Conservation (phyloP, 371 early-diverging fungal genomes). For the Mortierella polycephala region DNA sequence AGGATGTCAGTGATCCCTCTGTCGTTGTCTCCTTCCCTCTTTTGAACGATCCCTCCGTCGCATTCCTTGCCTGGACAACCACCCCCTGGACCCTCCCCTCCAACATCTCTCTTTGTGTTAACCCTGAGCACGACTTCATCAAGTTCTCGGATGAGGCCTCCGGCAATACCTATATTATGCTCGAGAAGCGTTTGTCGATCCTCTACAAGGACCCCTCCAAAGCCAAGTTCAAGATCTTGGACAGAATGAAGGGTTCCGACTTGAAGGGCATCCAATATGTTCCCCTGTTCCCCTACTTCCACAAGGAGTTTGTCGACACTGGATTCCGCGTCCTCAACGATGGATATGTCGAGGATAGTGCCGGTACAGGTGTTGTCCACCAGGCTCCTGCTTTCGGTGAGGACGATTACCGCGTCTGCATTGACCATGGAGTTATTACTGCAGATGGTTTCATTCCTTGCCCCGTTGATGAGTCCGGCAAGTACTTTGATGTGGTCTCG, state of each 20-base stretch:
- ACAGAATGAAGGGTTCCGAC: slow-evolving; percentile 83
- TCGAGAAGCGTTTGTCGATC: slow-evolving; percentile 85
- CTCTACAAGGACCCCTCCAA: slow-evolving; percentile 97
- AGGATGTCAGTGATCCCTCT: slow-evolving; percentile 98
- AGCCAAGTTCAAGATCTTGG: slow-evolving; percentile 90
- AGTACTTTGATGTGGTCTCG: slow-evolving; percentile 86
- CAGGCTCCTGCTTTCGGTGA: slow-evolving; percentile 99
- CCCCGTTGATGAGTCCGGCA: slow-evolving; percentile 96
- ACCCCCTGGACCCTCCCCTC: slow-evolving; percentile 99
- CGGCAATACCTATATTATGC: slow-evolving; percentile 86
- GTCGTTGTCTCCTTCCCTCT: slow-evolving; percentile 98
- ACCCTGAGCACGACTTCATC: slow-evolving; percentile 95
- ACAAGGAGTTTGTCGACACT: slow-evolving; percentile 71
- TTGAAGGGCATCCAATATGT: slow-evolving; percentile 93
- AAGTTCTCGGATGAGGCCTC: slow-evolving; percentile 91
- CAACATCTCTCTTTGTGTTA: slow-evolving; percentile 95
- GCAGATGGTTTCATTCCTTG: slow-evolving; percentile 92
- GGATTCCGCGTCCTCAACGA: slow-evolving; percentile 94
- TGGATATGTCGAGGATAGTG: slow-evolving; percentile 94
- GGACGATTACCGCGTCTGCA: slow-evolving; percentile 99
- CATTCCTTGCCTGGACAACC: slow-evolving; percentile 99
- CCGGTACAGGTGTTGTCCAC: slow-evolving; percentile 99
- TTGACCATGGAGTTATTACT: slow-evolving; percentile 84
- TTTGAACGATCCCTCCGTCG: slow-evolving; percentile 79
- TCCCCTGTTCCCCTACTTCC: slow-evolving; percentile 94